Evolutionary conservation across 345 rosid genomes (phyloP).

Genomic region (Garcia nutans): DNA sequence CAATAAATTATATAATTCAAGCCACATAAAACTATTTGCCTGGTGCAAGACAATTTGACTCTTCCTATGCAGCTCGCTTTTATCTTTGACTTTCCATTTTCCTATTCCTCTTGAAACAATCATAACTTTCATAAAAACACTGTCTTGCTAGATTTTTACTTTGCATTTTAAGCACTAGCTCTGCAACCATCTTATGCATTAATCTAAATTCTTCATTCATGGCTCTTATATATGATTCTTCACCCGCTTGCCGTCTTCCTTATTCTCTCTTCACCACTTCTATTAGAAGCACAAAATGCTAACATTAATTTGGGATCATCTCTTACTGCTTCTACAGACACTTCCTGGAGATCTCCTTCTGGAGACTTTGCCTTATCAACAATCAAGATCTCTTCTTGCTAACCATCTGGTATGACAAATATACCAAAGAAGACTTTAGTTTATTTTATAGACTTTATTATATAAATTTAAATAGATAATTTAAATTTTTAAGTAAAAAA

Average conservation of each 20-base stretch:
- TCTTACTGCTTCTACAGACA: not conserved
- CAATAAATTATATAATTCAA: no score
- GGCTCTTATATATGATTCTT: not conserved
- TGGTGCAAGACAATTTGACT: no score
- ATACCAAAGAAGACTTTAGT: slow-evolving; percentile 20
- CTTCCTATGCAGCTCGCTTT: no score
- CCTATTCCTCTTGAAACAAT: no score
- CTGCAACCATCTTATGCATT: not conserved
- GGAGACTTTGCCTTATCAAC: not conserved
- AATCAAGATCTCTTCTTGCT: slow-evolving; percentile 18
- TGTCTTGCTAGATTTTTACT: not conserved
- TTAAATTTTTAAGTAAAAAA: no score
- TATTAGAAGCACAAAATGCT: not conserved
- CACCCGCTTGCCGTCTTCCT: not conserved
- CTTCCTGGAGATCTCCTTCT: slow-evolving; percentile 9
- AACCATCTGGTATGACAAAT: slow-evolving; percentile 13
- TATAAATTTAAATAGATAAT: no score
- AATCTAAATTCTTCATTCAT: not conserved
- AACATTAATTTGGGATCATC: not conserved
- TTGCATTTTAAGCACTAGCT: not conserved
- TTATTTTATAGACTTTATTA: no score
- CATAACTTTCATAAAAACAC: not conserved
- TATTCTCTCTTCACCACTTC: not conserved
- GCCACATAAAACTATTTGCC: no score
- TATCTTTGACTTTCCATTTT: no score